Evolutionary conservation across 345 rosid genomes (phyloP).

Genomic region (Populus davidiana): DNA sequence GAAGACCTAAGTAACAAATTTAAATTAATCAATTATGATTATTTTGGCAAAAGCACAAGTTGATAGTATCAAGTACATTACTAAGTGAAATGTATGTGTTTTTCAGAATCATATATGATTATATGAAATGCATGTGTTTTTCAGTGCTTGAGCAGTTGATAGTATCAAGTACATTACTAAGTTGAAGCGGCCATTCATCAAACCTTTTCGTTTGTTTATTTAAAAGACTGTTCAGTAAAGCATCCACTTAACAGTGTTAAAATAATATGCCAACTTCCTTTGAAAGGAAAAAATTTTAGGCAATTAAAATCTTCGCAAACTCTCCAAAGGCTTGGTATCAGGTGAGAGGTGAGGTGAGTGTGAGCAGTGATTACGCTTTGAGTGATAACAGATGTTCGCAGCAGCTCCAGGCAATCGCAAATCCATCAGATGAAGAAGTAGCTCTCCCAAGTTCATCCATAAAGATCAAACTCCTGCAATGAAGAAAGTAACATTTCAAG

Average conservation of each 20-base stretch:
- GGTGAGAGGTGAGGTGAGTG: neutral
- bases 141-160: no score
- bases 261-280: neutral
- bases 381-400: slow-evolving; percentile 79
- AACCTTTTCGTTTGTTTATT: no score
- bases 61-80: no score
- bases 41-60: no score
- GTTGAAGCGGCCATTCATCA: no score
- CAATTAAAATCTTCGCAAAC: neutral
- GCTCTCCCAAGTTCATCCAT: slow-evolving; percentile 99
- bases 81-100: no score
- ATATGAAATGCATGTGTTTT: no score
- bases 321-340: neutral
- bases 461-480: slow-evolving; percentile 72
- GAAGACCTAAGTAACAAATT: no score
- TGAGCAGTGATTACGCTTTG: slow-evolving; percentile 54
- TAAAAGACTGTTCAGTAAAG: neutral
- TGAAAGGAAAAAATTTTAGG: neutral
- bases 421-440: slow-evolving; percentile 93
- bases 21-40: no score
- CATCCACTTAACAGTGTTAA: neutral
- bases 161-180: no score
- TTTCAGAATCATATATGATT: no score
- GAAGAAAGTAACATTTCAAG: neutral
- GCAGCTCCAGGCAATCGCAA: slow-evolving; percentile 97